These are phyloP conservation scores for Fusarium annulatum DNA, from an alignment of 2,329 filamentous ascomycete species.

Conservation along the genomic window DNA sequence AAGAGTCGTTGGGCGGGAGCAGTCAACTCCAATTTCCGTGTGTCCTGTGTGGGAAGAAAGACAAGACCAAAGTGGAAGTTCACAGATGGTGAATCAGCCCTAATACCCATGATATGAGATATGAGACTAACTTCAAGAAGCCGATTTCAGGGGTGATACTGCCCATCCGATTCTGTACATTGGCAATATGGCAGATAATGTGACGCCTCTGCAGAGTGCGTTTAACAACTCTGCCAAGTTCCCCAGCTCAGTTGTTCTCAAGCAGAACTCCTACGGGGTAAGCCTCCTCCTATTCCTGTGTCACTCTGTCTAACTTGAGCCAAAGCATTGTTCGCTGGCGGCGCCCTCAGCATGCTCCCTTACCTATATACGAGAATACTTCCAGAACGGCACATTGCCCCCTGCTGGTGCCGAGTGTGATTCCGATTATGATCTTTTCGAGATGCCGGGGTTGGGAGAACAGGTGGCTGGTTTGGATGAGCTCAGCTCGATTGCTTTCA, in stretches of 20 bases:
- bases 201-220: conserved; percentile 60
- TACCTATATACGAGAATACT: conserved; percentile 55
- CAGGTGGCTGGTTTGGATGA: conserved; percentile 27
- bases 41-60: conserved; percentile 53
- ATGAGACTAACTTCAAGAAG: conserved; percentile 25
- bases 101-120: neutral
- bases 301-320: neutral
- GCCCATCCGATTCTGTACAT: conserved; percentile 59
- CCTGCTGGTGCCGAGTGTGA: conserved; percentile 58
- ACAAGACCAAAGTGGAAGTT: conserved; percentile 56
- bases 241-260: conserved; percentile 57
- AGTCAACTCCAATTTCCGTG: conserved; percentile 54
- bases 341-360: conserved; percentile 59
- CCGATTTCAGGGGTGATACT: conserved; percentile 51
- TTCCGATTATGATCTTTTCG: conserved; percentile 57
- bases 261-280: conserved; percentile 64
- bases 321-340: conserved; percentile 61
- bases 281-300: conserved; percentile 28
- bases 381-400: conserved; percentile 60
- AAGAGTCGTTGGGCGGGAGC: conserved; percentile 58
- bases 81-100: conserved; percentile 42
- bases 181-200: conserved; percentile 58
- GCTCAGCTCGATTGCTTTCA: conserved; percentile 28
- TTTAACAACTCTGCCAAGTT: conserved; percentile 58
- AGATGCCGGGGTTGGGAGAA: conserved; percentile 36